These are phyloP conservation scores for Asterochloris erici DNA, from an alignment of 139 green algal species.

Conservation along the genomic window DNA sequence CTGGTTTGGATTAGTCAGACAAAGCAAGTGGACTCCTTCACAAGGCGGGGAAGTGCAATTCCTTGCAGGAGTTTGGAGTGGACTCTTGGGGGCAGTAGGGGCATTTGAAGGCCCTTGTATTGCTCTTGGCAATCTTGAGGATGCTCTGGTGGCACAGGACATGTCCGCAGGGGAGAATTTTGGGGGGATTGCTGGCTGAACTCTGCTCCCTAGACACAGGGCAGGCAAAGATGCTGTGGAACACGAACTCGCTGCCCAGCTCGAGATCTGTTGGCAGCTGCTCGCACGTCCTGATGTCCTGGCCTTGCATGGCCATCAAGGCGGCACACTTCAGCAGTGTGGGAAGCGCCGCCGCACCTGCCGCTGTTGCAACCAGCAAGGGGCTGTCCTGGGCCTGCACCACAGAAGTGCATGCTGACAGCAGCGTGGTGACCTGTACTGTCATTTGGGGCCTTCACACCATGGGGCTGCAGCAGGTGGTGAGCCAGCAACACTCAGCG, in stretches of 20 bases:
- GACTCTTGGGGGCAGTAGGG: slow-evolving; percentile 93
- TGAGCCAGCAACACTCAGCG: too few species aligned
- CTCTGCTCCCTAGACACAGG: slow-evolving; percentile 84
- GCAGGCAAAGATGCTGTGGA: slow-evolving; percentile 91
- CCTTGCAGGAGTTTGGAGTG: slow-evolving; percentile 46
- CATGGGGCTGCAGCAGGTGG: too few species aligned
- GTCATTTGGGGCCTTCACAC: too few species aligned
- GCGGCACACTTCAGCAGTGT: slow-evolving; percentile 81
- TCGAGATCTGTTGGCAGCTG: slow-evolving; percentile 92
- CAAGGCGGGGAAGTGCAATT: slow-evolving; percentile 55
- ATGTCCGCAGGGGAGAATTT: slow-evolving; percentile 92
- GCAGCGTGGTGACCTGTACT: too few species aligned
- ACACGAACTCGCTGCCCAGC: slow-evolving; percentile 85
- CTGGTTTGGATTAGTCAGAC: too few species aligned
- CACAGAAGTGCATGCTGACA: background rate
- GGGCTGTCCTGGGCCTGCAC: slow-evolving; percentile 74
- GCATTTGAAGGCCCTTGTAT: slow-evolving; percentile 85
- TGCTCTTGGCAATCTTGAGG: slow-evolving; percentile 73
- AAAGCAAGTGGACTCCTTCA: too few species aligned
- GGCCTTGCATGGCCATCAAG: slow-evolving; percentile 48
- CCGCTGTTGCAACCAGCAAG: slow-evolving; percentile 74
- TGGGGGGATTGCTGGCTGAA: slow-evolving; percentile 81
- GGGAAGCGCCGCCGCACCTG: slow-evolving; percentile 79
- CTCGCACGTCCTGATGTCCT: slow-evolving; percentile 28
- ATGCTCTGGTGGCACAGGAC: slow-evolving; percentile 83